Evolutionary conservation across 257 asterid species (phyloP).

Genomic region (Linaria vulgaris): DNA sequence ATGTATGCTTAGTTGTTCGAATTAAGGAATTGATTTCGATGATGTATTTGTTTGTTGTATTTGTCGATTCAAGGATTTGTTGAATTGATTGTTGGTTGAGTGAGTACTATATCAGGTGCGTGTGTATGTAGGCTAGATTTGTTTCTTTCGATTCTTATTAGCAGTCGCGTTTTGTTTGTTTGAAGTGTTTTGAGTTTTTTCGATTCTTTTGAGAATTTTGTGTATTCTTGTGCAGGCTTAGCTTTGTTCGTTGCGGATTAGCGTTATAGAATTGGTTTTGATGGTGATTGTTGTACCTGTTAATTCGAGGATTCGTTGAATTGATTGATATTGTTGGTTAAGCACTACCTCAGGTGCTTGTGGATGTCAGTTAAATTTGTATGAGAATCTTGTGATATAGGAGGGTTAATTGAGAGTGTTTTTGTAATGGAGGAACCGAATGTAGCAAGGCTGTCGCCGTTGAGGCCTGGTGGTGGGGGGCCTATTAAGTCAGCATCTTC

Average conservation of each 20-base stretch:
- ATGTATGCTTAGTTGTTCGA: too few species aligned
- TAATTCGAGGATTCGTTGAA: constrained; percentile 11
- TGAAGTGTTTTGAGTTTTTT: not conserved
- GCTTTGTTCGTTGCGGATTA: not conserved
- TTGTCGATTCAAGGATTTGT: too few species aligned
- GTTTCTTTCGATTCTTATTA: too few species aligned
- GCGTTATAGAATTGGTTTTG: constrained; percentile 2
- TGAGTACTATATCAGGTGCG: too few species aligned
- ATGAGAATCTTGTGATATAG: constrained; percentile 20
- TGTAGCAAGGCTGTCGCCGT: constrained; percentile 53
- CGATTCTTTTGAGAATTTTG: too few species aligned
- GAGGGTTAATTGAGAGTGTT: constrained; percentile 19
- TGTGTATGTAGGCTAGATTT: too few species aligned
- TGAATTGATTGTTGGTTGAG: too few species aligned
- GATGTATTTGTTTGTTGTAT: too few species aligned
- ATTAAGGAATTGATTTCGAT: too few species aligned
- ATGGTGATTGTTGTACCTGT: constrained; percentile 19
- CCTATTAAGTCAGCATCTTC: constrained; percentile 59
- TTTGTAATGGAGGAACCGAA: constrained; percentile 73
- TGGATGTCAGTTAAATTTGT: constrained; percentile 9
- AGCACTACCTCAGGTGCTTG: constrained; percentile 8
- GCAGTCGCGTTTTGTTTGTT: too few species aligned
- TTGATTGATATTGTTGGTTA: constrained; percentile 12
- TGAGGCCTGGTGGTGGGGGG: constrained; percentile 55
- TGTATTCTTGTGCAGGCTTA: constrained; percentile 28